These are phyloP conservation scores for Yarrowia galli DNA, from an alignment of 1,139 yeast genomes.

Conservation along the genomic window DNA sequence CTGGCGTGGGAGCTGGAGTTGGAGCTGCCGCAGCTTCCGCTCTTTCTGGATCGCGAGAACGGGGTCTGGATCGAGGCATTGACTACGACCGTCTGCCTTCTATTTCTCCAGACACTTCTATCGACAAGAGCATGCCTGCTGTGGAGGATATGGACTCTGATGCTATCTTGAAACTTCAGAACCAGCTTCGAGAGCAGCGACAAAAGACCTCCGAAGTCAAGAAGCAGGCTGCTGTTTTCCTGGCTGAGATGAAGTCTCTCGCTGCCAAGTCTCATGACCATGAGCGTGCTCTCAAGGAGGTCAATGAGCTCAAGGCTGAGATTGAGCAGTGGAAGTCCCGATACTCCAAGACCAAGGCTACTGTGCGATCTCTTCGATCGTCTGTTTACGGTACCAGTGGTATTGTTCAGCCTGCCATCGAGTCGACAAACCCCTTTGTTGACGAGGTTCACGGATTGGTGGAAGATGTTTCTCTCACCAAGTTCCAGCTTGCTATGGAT, in stretches of 20 bases:
- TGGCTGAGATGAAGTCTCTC: constrained; percentile 53
- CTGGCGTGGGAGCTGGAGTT: not conserved
- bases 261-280: constrained; percentile 48
- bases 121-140: constrained; percentile 34
- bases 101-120: constrained; percentile 21
- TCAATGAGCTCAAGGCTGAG: constrained; percentile 50
- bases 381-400: constrained; percentile 45
- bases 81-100: constrained; percentile 34
- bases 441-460: constrained; percentile 46
- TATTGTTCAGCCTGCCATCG: constrained; percentile 37
- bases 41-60: not conserved
- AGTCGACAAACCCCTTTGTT: constrained; percentile 42
- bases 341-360: constrained; percentile 49
- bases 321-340: constrained; percentile 52
- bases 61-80: not conserved
- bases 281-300: constrained; percentile 45
- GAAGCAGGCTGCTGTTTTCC: constrained; percentile 53
- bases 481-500: constrained; percentile 49
- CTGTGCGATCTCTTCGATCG: constrained; percentile 47
- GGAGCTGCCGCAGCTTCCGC: constrained; percentile 2
- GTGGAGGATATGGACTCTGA: constrained; percentile 28
- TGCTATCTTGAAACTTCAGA: constrained; percentile 41
- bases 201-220: constrained; percentile 53
- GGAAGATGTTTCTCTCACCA: constrained; percentile 45
- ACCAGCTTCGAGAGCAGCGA: constrained; percentile 51